These are phyloP conservation scores for Dipteronia sinensis DNA, from an alignment of 345 rosid species.

Conservation along the genomic window DNA sequence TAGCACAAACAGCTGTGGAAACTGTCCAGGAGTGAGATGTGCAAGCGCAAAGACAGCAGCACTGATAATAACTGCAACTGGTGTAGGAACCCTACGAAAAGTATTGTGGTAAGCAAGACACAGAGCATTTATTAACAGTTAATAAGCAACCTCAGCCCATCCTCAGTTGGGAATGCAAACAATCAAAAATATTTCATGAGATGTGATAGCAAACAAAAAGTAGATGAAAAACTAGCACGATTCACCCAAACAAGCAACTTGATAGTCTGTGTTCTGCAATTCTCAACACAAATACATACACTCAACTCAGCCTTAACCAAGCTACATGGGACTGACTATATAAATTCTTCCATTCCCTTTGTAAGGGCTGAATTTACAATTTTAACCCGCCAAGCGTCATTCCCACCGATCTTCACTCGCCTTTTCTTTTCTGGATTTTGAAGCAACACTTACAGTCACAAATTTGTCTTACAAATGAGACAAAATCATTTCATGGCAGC, in stretches of 20 bases:
- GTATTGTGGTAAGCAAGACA: neutral
- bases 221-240: neutral
- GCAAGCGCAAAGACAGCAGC: slow-evolving; percentile 94
- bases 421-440: neutral
- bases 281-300: neutral
- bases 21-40: slow-evolving; percentile 88
- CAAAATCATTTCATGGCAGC: neutral
- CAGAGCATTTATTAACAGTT: neutral
- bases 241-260: neutral
- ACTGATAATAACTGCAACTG: slow-evolving; percentile 73
- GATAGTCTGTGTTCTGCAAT: neutral
- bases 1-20: slow-evolving; percentile 81
- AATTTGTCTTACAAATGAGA: neutral
- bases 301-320: neutral
- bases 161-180: neutral
- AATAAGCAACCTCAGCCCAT: slow-evolving; percentile 3
- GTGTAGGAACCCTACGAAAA: slow-evolving; percentile 80
- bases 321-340: neutral
- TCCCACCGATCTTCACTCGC: neutral
- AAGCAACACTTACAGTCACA: neutral
- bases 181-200: neutral
- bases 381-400: neutral
- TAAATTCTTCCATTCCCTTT: neutral
- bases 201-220: neutral
- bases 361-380: neutral